Conservation (phyloP, 139 green algal genomes). For the Mesotaenium endlicherianum region DNA sequence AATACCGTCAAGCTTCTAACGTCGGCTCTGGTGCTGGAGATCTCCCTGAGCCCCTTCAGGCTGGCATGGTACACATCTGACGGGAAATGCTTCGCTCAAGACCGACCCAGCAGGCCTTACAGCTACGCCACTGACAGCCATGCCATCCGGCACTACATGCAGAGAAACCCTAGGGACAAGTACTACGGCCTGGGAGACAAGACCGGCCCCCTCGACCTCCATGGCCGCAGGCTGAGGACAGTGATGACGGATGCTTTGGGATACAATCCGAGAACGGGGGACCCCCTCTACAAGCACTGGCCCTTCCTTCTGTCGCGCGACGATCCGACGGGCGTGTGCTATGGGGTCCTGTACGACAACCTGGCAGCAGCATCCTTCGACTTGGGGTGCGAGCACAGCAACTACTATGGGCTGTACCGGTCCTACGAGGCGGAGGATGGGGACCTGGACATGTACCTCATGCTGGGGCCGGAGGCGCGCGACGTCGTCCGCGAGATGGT, state of each 20-base stretch:
- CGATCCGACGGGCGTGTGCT: conserved; percentile 2
- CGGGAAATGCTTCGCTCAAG: neutral
- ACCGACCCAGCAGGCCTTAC: neutral
- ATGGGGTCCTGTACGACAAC: conserved; percentile 43
- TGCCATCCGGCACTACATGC: conserved; percentile 14
- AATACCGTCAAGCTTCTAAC: neutral
- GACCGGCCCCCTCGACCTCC: conserved; percentile 31
- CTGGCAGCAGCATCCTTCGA: conserved; percentile 23
- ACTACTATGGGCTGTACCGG: conserved; percentile 37
- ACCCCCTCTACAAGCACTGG: conserved; percentile 49
- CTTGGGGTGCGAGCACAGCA: conserved; percentile 50
- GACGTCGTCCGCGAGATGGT: conserved; percentile 22
- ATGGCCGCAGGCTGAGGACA: conserved; percentile 10
- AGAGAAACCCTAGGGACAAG: neutral
- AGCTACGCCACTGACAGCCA: neutral
- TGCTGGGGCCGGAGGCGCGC: neutral
- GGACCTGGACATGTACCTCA: conserved; percentile 36
- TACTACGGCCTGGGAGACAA: conserved; percentile 45
- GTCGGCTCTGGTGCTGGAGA: neutral
- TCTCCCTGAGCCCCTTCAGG: neutral
- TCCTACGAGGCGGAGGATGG: conserved; percentile 14
- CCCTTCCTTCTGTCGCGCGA: conserved; percentile 21
- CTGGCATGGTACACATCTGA: neutral
- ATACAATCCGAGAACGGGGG: conserved; percentile 17
- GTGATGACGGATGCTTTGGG: conserved; percentile 31